Conservation (phyloP, 2,329 filamentous ascomycete species). For the Aspergillus transmontanensis region DNA sequence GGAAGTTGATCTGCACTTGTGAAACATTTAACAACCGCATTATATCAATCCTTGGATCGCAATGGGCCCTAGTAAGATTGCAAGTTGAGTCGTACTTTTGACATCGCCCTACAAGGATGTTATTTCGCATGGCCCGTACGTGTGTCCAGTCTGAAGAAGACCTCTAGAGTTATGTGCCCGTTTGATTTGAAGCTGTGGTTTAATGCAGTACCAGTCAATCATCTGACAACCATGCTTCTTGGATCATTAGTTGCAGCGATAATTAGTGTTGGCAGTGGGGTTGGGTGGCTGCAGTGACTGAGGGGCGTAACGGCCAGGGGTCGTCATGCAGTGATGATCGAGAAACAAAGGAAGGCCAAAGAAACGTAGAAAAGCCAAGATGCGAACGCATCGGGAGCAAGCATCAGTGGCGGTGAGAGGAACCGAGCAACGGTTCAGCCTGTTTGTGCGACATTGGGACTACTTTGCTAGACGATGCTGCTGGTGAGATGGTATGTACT, state of each 20-base stretch:
- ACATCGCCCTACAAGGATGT: not conserved
- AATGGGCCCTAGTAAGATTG: not conserved
- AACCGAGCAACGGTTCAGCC: not conserved
- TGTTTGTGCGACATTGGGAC: not conserved
- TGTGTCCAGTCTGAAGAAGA: not conserved
- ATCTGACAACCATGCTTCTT: not conserved
- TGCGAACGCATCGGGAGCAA: not conserved
- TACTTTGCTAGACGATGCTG: not conserved
- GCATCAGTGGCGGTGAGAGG: not conserved
- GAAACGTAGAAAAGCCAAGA: not conserved
- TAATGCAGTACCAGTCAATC: not conserved
- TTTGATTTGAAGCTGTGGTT: not conserved
- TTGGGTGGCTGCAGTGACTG: not conserved
- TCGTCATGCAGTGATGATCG: not conserved
- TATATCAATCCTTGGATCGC: not conserved
- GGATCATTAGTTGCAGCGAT: not conserved
- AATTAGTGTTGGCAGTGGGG: not conserved
- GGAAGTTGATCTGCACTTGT: not conserved
- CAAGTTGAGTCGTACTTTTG: not conserved
- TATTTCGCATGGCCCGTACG: not conserved
- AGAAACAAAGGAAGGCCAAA: not conserved
- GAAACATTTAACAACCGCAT: not conserved
- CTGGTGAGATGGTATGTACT: not conserved
- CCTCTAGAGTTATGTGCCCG: not conserved
- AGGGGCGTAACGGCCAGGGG: not conserved